A percentile compares a stretch with the other conserved stretches of the same genome.
phyloP scores from a whole-genome alignment of 805 yeast genomes.

The Jamesozyma rosinii region DNA sequence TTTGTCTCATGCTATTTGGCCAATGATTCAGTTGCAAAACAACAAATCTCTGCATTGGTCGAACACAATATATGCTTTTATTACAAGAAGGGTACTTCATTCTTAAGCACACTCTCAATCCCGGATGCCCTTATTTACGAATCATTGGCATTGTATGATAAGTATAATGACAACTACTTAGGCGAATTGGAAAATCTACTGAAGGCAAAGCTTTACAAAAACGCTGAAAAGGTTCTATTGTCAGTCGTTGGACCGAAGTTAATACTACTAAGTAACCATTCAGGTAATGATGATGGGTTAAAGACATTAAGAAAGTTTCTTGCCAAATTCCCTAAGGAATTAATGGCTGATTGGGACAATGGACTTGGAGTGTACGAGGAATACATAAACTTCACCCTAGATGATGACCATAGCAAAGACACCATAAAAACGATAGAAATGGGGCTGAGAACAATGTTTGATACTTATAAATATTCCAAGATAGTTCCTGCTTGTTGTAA shows the following conservation, averaged over 20 bases:
- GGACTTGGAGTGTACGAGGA: constrained; percentile 53
- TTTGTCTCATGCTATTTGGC: constrained; percentile 52
- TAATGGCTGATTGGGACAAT: constrained; percentile 41
- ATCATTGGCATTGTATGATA: constrained; percentile 51
- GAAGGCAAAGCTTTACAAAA: constrained; percentile 47
- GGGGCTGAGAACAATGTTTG: constrained; percentile 37
- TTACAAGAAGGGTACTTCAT: constrained; percentile 2
- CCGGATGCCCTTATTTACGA: constrained; percentile 44
- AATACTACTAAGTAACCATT: constrained; percentile 28
- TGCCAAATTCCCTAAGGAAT: constrained; percentile 35
- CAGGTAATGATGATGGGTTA: constrained; percentile 34
- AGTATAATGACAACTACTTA: constrained; percentile 42
- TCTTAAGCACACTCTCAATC: constrained; percentile 36
- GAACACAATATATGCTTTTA: constrained; percentile 21
- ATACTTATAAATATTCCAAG: constrained; percentile 22
- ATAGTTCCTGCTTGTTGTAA: constrained; percentile 42
- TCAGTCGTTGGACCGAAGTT: constrained; percentile 62
- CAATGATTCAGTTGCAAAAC: constrained; percentile 38
- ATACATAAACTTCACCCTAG: constrained; percentile 34
- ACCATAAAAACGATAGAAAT: constrained; percentile 36
- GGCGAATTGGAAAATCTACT: constrained; percentile 54
- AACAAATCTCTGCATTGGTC: constrained; percentile 31
- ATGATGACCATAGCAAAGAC: constrained; percentile 14
- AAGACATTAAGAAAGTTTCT: constrained; percentile 32
- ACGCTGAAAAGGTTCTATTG: constrained; percentile 55